Evolutionary conservation across 345 rosid genomes (phyloP).

Genomic region (Sonneratia alba): DNA sequence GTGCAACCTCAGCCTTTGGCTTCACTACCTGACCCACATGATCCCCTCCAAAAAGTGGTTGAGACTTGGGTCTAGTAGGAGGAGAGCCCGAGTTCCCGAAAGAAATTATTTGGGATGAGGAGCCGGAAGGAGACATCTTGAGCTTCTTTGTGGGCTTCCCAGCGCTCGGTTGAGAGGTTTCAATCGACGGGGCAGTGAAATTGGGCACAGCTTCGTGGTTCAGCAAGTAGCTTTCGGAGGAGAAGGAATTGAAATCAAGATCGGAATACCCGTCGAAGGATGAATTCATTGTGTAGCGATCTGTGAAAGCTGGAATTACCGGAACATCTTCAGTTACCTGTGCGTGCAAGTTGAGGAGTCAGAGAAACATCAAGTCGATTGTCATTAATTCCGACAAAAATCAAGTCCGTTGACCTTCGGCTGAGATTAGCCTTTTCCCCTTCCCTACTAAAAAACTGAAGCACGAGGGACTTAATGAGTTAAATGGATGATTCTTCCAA

Average conservation of each 20-base stretch:
- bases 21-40: neutral
- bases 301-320: neutral
- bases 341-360: neutral
- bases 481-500: too few relatives aligned
- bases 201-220: neutral
- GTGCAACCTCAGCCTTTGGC: neutral
- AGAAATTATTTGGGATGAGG: slow-evolving; percentile 35
- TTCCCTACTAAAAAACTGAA: too few relatives aligned
- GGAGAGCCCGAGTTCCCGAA: slow-evolving; percentile 24
- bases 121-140: slow-evolving; percentile 17
- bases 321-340: neutral
- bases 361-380: neutral
- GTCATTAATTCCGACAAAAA: too few relatives aligned
- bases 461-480: too few relatives aligned
- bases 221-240: neutral
- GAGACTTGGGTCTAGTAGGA: slow-evolving; percentile 8
- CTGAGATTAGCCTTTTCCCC: too few relatives aligned
- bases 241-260: neutral
- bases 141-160: neutral
- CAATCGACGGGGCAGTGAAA: neutral
- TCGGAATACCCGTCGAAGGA: neutral
- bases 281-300: neutral
- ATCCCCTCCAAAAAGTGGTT: neutral
- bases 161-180: slow-evolving; percentile 1
- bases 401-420: too few relatives aligned